Conservation (phyloP, 805 yeast genomes). For the Monosporozyma aerobia region DNA sequence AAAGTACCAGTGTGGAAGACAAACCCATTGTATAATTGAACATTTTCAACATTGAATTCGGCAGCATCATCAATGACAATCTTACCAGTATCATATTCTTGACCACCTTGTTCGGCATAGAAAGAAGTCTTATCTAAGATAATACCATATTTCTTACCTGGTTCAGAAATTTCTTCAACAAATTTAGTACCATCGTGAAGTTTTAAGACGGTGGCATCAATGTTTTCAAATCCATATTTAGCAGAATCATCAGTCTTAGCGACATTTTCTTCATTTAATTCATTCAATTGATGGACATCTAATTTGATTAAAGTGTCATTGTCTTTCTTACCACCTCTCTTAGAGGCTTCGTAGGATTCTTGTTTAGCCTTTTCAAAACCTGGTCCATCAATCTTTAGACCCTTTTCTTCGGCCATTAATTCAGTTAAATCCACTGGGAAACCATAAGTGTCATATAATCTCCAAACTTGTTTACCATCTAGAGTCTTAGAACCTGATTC, state of each 20-base stretch:
- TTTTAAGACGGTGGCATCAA: slow-evolving; percentile 60
- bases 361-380: slow-evolving; percentile 87
- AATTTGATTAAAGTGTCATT: slow-evolving; percentile 61
- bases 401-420: slow-evolving; percentile 97
- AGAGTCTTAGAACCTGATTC: slow-evolving; percentile 66
- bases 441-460: slow-evolving; percentile 96
- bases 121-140: slow-evolving; percentile 85
- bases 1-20: slow-evolving; percentile 89
- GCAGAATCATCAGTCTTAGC: slow-evolving; percentile 75
- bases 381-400: slow-evolving; percentile 80
- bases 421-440: slow-evolving; percentile 98
- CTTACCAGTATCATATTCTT: slow-evolving; percentile 91
- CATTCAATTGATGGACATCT: slow-evolving; percentile 83
- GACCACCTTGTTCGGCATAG: slow-evolving; percentile 99
- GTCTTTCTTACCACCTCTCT: slow-evolving; percentile 63
- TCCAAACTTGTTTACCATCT: slow-evolving; percentile 94
- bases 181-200: slow-evolving; percentile 61
- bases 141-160: slow-evolving; percentile 60
- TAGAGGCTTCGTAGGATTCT: slow-evolving; percentile 90
- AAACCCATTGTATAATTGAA: slow-evolving; percentile 87
- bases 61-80: slow-evolving; percentile 78
- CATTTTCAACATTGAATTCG: slow-evolving; percentile 86
- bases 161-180: slow-evolving; percentile 39
- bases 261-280: slow-evolving; percentile 47
- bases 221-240: slow-evolving; percentile 67